Evolutionary conservation across 352 stramenopile species (phyloP).

Genomic region (Phytophthora palmivora): DNA sequence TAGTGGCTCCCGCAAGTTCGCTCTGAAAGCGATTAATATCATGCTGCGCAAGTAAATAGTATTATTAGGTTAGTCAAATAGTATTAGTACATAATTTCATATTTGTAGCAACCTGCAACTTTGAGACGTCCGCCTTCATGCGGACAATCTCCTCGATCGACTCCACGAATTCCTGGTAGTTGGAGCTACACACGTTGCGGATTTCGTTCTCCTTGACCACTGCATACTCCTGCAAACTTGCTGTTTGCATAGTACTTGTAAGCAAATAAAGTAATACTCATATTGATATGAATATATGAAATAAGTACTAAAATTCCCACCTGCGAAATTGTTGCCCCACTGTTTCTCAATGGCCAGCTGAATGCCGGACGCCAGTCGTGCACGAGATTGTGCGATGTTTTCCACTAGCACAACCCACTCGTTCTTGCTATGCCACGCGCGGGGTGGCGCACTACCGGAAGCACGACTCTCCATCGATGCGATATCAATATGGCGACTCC

Average conservation of each 20-base stretch:
- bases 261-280: neutral
- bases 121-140: slow-evolving; percentile 80
- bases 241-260: slow-evolving; percentile 28
- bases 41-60: slow-evolving; percentile 27
- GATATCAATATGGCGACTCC: slow-evolving; percentile 3
- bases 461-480: slow-evolving; percentile 14
- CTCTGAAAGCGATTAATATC: slow-evolving; percentile 77
- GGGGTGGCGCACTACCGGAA: slow-evolving; percentile 1
- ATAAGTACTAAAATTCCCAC: slow-evolving; percentile 33
- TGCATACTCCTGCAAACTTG: slow-evolving; percentile 67
- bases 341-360: slow-evolving; percentile 84
- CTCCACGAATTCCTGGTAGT: slow-evolving; percentile 84
- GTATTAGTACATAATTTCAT: neutral
- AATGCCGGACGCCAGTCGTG: slow-evolving; percentile 72
- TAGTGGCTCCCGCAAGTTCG: slow-evolving; percentile 56
- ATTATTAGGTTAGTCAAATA: slow-evolving; percentile 10
- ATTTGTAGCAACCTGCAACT: slow-evolving; percentile 50
- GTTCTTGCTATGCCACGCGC: slow-evolving; percentile 71
- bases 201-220: slow-evolving; percentile 76
- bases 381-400: slow-evolving; percentile 83
- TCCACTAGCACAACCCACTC: slow-evolving; percentile 82
- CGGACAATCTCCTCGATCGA: slow-evolving; percentile 86
- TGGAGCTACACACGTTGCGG: slow-evolving; percentile 75
- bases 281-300: slow-evolving; percentile 3
- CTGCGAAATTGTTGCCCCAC: slow-evolving; percentile 79